Percentiles rank a stretch among this genome's conserved stretches.
phyloP scores from a whole-genome alignment of 345 rosid species.

The Acer campestre region DNA sequence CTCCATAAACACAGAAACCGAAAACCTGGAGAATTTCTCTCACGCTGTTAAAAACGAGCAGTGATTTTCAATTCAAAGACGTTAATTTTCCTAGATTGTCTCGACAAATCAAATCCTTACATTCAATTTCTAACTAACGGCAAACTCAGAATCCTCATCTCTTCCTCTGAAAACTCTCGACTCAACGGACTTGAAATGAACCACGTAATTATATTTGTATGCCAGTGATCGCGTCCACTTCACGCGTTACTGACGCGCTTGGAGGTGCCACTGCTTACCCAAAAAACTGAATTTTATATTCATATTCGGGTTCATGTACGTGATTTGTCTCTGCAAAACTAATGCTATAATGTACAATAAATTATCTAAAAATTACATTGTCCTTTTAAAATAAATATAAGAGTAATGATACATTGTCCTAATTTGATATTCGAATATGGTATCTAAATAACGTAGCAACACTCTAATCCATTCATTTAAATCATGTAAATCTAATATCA shows the following conservation, averaged over 20 bases:
- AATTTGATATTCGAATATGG: too few species aligned
- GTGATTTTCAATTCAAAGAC: neutral
- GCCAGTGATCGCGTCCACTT: neutral
- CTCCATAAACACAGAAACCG: conserved; percentile 31
- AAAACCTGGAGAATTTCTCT: conserved; percentile 1
- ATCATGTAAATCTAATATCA: too few species aligned
- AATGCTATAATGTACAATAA: neutral
- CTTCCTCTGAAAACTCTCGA: neutral
- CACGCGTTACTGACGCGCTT: neutral
- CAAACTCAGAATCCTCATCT: neutral
- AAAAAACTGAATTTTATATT: too few species aligned
- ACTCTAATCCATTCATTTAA: too few species aligned
- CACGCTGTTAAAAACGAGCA: neutral
- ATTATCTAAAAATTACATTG: too few species aligned
- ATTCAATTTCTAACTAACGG: neutral
- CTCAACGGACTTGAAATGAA: neutral
- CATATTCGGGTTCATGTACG: too few species aligned
- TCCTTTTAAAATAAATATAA: too few species aligned
- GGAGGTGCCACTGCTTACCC: neutral
- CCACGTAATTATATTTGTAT: neutral
- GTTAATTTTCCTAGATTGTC: neutral
- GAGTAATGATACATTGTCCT: too few species aligned
- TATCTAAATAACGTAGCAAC: too few species aligned
- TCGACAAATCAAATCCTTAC: neutral
- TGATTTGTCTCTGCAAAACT: neutral